Conservation (phyloP, 352 stramenopile species). For the Saprolegnia parasitica region DNA sequence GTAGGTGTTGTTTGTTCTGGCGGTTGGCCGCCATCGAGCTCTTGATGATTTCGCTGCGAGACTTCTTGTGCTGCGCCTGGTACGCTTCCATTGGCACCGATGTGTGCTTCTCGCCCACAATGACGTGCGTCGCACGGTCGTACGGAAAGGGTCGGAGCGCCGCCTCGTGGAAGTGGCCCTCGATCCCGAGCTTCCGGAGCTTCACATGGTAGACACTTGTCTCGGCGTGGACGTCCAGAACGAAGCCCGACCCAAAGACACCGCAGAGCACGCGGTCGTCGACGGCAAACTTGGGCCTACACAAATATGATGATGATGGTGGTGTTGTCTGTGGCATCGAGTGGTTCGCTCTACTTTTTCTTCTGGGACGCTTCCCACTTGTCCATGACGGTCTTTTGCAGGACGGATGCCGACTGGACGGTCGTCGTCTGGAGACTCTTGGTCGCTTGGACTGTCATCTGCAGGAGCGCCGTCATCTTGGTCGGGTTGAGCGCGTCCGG, state of each 20-base stretch:
- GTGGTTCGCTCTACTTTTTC: background rate
- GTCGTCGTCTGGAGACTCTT: constrained; percentile 13
- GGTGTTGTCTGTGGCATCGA: too few relatives aligned
- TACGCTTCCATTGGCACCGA: constrained; percentile 27
- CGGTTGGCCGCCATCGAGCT: constrained; percentile 16
- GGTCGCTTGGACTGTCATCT: constrained; percentile 23
- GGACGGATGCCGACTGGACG: constrained; percentile 7
- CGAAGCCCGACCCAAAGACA: constrained; percentile 68
- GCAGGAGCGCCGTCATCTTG: background rate
- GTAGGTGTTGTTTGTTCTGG: too few relatives aligned
- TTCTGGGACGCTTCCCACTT: constrained; percentile 17
- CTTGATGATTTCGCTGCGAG: constrained; percentile 25
- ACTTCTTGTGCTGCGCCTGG: constrained; percentile 25
- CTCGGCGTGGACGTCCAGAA: constrained; percentile 54
- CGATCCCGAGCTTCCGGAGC: constrained; percentile 65
- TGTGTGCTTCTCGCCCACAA: constrained; percentile 39
- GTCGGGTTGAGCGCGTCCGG: constrained; percentile 31
- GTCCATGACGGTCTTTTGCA: constrained; percentile 19
- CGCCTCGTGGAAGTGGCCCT: constrained; percentile 69
- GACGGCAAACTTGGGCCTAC: constrained; percentile 61
- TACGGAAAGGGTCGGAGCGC: constrained; percentile 69
- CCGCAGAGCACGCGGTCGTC: constrained; percentile 68
- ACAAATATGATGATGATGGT: constrained; percentile 22
- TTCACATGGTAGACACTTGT: constrained; percentile 63
- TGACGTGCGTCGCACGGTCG: constrained; percentile 77